These are phyloP conservation scores for Barnettozyma salicaria DNA, from an alignment of 805 yeast genomes.

Conservation along the genomic window DNA sequence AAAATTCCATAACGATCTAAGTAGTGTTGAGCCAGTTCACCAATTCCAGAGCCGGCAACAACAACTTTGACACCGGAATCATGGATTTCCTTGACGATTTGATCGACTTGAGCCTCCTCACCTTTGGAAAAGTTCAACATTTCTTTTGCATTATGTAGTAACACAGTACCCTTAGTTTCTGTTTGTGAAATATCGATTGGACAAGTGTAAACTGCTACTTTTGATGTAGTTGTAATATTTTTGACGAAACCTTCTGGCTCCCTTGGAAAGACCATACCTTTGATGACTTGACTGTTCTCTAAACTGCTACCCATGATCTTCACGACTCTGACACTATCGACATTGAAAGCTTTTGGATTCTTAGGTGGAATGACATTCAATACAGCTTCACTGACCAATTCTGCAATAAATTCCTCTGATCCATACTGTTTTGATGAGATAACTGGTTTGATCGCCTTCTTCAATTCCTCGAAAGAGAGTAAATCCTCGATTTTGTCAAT, in stretches of 20 bases:
- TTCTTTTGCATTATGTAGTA: constrained; percentile 92
- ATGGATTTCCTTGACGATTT: constrained; percentile 70
- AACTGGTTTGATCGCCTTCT: constrained; percentile 77
- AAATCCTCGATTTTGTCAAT: constrained; percentile 59
- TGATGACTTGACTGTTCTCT: constrained; percentile 67
- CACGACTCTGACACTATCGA: constrained; percentile 91
- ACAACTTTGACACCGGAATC: constrained; percentile 85
- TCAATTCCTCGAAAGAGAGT: constrained; percentile 46
- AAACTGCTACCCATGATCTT: constrained; percentile 92
- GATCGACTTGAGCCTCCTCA: constrained; percentile 90
- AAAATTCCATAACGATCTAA: constrained; percentile 80
- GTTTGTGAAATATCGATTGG: constrained; percentile 93
- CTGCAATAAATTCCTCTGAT: constrained; percentile 68
- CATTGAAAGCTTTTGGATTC: constrained; percentile 64
- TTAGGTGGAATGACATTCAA: constrained; percentile 67
- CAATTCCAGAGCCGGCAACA: constrained; percentile 90
- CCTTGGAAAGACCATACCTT: constrained; percentile 97
- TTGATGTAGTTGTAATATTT: constrained; percentile 53
- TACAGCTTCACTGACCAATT: constrained; percentile 80
- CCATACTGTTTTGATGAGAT: constrained; percentile 94
- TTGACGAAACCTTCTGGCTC: constrained; percentile 93
- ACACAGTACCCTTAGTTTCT: constrained; percentile 97
- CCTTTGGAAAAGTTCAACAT: constrained; percentile 95
- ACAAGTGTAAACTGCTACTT: constrained; percentile 89
- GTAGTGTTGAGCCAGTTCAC: constrained; percentile 90